Percentiles rank a stretch among this genome's conserved stretches.
These are phyloP conservation scores for Coffea eugenioides DNA, from an alignment of 257 asterid species.

Conservation along the genomic window DNA sequence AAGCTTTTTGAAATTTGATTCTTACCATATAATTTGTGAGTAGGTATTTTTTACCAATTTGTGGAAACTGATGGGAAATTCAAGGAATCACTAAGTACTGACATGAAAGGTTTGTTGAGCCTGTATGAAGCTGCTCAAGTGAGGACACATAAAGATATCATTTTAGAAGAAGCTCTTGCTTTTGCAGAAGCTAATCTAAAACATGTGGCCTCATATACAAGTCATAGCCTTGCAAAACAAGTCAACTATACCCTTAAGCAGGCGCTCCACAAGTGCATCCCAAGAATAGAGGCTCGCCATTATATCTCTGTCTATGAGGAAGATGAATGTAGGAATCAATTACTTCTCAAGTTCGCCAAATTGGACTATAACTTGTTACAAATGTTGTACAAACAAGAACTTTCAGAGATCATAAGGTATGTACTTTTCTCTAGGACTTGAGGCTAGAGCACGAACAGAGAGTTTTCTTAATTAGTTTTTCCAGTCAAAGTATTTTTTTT, in stretches of 20 bases:
- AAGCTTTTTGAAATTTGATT: slow-evolving; percentile 12
- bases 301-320: slow-evolving; percentile 24
- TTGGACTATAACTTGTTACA: slow-evolving; percentile 31
- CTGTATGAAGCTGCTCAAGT: slow-evolving; percentile 39
- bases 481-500: too few relatives aligned
- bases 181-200: slow-evolving; percentile 22
- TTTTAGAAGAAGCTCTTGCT: slow-evolving; percentile 32
- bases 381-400: slow-evolving; percentile 29
- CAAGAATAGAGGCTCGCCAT: slow-evolving; percentile 25
- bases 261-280: slow-evolving; percentile 18
- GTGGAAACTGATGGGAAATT: slow-evolving; percentile 20
- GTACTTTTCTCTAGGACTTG: neutral
- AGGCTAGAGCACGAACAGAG: neutral
- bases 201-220: neutral
- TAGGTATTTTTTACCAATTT: slow-evolving; percentile 26
- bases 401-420: slow-evolving; percentile 21
- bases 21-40: neutral
- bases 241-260: slow-evolving; percentile 19
- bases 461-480: too few relatives aligned
- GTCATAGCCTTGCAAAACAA: slow-evolving; percentile 5
- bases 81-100: neutral
- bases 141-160: slow-evolving; percentile 31
- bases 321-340: slow-evolving; percentile 10
- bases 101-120: slow-evolving; percentile 19
- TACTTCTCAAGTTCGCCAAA: slow-evolving; percentile 28